Evolutionary conservation across 1,284 basidiomycete genomes (phyloP), one percentile per base, ranked within the genome.

Genomic region (Cyathus pygmaeus): DNA sequence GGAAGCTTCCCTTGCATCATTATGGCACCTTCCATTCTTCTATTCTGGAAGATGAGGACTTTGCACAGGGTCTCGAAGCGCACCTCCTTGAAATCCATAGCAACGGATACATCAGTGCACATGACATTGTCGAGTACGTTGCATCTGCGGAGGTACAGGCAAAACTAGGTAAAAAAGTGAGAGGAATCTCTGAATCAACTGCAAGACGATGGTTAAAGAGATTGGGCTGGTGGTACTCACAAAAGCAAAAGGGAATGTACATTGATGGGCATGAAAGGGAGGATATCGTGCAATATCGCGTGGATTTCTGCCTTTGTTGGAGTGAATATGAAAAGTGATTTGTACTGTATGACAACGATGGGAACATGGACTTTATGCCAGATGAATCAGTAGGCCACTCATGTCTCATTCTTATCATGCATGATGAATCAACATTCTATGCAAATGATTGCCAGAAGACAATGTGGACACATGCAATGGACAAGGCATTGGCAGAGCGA

Each of bases 361-460:
- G 71, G 10, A 65, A 69, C 11, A 31, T 53, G 26, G 21, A 55
- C 2, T 59, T 44, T 21, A 41, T 49, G 39, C 66, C 63, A 5
- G 56, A 55, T n/a, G 72, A 70, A 46, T 76, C 55, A 31, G 11
- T 55, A 47, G 15, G 33, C 9, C 15, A 36, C 7, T 75, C 73
- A 54, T 59, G 64, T 3, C 57, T 77, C 13, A 68, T 77, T 47
- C 65, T 74, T 24, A 65, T 76, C 46, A 74, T 69, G 19, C 80
- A 81, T 53, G 71, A 80, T 65, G 72, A 81, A 62, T 81, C 78
- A 5, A 82, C 76, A 7, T 81, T 81, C 56, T 78, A 76, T 68
- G 74, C 68, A 24, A 75, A 79, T 66, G 79, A 84, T 56, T 66
- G 67, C 0, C 42, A 67, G 1, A 73, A 71, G 24, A 65, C 39